Evolutionary conservation across 2,329 filamentous ascomycete genomes (phyloP), one percentile per base, ranked within the genome.

Genomic region (Neonectria ditissima): DNA sequence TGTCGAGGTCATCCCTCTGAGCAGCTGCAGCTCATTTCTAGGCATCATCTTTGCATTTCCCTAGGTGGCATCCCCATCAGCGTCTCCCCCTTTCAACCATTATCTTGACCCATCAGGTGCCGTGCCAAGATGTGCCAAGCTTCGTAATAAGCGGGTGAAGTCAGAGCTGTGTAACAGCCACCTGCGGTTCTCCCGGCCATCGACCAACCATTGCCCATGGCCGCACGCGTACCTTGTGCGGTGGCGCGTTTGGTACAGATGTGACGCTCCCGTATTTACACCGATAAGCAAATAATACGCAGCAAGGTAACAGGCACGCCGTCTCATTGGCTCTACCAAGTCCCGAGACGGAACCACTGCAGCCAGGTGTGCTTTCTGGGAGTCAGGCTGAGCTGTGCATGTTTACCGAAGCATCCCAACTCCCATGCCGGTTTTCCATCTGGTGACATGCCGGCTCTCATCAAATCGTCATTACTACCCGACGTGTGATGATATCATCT

Each of bases 61-160:
- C 30, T 16, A 16, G 28, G 16, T 22, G 22, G 48, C n/a, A 53
- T 9, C 28, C 22, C 39, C 56, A 39, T 53, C 24, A 41, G 32
- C 39, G 30, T 53, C 28, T 48, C 26, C 45, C 26, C 45, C 18
- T 30, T 30, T 26, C 26, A 28, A 16, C 8, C 30, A 18, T 30
- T 10, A 6, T n/a, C 9, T 16, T 30, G 4, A 22, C 41, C 47
- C 26, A 45, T 22, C 32, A 26, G 8, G 37, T 53, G 3, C 8
- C 26, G 22, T 47, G 56, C 48, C 56, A 54, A 59, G 56, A 47
- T 47, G 47, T 59, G 56, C 56, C 56, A 59, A 59, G 56, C 48
- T 59, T 59, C 56, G 56, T 53, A 53, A 28, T 28, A 47, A 59
- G 56, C 20, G 34, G 41, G 30, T 51, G 56, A 53, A 50, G 39